A percentile compares a stretch with the other conserved stretches of the same genome.
Conservation (phyloP, 306 rosid species). For the Rubus parviflorus region DNA sequence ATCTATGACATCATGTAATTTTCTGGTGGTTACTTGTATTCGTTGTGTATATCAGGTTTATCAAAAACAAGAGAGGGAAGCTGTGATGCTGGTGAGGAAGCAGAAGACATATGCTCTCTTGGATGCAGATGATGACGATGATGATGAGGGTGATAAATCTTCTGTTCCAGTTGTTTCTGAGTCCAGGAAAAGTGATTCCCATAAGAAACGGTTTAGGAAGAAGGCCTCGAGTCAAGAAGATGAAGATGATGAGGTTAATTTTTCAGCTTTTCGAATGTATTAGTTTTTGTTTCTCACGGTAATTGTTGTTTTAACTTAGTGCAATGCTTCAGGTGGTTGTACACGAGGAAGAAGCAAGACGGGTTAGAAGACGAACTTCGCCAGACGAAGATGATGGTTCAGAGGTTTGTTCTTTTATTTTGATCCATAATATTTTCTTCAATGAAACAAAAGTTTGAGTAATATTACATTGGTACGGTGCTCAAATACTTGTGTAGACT, state of each 20-base stretch:
- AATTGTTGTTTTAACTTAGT: constrained; percentile 36
- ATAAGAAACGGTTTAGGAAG: constrained; percentile 70
- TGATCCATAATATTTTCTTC: not conserved
- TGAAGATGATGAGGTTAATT: constrained; percentile 69
- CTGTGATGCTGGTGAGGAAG: constrained; percentile 68
- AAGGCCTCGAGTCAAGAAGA: constrained; percentile 61
- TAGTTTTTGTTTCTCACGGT: constrained; percentile 22
- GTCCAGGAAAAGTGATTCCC: constrained; percentile 41
- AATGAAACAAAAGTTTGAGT: not conserved
- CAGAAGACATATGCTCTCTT: constrained; percentile 70
- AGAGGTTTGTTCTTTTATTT: constrained; percentile 52
- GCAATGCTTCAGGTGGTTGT: constrained; percentile 52
- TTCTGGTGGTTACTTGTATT: constrained; percentile 18
- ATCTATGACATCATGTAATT: not conserved
- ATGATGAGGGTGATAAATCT: constrained; percentile 37
- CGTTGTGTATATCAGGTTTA: constrained; percentile 52
- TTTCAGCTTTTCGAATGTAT: constrained; percentile 30
- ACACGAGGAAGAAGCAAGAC: constrained; percentile 49
- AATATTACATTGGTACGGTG: not conserved
- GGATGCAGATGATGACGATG: constrained; percentile 63
- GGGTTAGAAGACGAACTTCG: constrained; percentile 59
- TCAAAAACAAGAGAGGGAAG: constrained; percentile 87
- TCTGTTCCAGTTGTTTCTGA: constrained; percentile 36
- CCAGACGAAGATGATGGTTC: constrained; percentile 61
- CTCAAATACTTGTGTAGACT: not conserved